Percentiles rank a stretch among this genome's conserved stretches.
Conservation (phyloP, 371 early-diverging fungal species). For the Mucor mucedo region DNA sequence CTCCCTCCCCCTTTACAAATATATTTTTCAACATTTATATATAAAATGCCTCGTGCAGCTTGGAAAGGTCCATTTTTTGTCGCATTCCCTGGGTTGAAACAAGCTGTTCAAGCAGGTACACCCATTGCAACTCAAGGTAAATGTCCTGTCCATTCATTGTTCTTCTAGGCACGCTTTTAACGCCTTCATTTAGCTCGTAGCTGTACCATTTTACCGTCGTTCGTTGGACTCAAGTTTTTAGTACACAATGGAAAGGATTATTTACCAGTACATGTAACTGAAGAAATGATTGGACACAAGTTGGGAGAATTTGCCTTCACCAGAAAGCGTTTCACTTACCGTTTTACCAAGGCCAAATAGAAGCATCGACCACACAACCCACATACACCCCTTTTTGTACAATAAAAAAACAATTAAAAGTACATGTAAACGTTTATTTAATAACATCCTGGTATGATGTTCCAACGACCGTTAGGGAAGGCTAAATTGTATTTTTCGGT, state of each 20-base stretch:
- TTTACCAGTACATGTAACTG: conserved; percentile 84
- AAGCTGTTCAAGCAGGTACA: conserved; percentile 53
- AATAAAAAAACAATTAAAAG: not conserved
- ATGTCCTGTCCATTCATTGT: not conserved
- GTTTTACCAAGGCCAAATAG: conserved; percentile 87
- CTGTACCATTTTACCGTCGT: conserved; percentile 91
- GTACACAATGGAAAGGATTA: conserved; percentile 96
- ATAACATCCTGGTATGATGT: conserved; percentile 51
- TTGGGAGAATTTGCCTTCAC: conserved; percentile 95
- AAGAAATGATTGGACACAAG: conserved; percentile 97
- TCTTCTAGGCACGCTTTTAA: not conserved
- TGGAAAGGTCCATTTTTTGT: conserved; percentile 97
- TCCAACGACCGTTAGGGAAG: conserved; percentile 44
- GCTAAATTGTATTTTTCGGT: conserved; percentile 31
- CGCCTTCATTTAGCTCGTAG: conserved; percentile 64
- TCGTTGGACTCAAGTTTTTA: conserved; percentile 90
- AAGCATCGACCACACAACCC: conserved; percentile 4
- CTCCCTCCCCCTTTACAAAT: conserved; percentile 3
- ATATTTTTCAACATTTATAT: not conserved
- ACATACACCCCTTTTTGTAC: conserved; percentile 11
- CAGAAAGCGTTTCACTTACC: conserved; percentile 87
- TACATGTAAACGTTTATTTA: conserved; percentile 21
- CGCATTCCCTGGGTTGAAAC: conserved; percentile 71
- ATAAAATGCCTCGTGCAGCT: conserved; percentile 74
- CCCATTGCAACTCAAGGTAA: conserved; percentile 61